phyloP scores from a whole-genome alignment of 2,329 filamentous ascomycete species.

The Arthrinium phaeospermum region DNA sequence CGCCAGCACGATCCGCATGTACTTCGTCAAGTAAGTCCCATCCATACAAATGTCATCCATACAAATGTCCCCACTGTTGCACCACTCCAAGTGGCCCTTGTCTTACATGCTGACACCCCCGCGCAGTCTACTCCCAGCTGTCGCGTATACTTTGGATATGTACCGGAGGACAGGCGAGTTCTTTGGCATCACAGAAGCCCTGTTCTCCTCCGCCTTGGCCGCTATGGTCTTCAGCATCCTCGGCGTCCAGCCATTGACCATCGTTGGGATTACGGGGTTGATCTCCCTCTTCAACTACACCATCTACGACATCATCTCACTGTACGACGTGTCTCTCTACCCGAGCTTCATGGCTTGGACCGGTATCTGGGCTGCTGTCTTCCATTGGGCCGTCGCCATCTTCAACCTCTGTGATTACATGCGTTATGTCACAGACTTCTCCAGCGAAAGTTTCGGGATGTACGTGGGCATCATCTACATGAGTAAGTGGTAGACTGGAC shows the following conservation, averaged over 20 bases:
- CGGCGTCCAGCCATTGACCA: constrained; percentile 59
- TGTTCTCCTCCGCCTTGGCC: constrained; percentile 60
- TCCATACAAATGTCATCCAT: not conserved
- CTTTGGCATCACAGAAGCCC: constrained; percentile 61
- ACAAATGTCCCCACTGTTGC: not conserved
- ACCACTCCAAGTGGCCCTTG: not conserved
- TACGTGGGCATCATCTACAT: constrained; percentile 64
- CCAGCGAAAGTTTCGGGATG: constrained; percentile 57
- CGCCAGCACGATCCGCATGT: constrained; percentile 61
- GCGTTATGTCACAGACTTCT: constrained; percentile 64
- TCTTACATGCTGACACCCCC: constrained; percentile 22
- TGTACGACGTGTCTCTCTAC: constrained; percentile 55
- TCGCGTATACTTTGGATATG: constrained; percentile 66
- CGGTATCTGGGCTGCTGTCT: constrained; percentile 61
- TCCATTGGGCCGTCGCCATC: constrained; percentile 60
- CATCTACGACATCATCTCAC: constrained; percentile 60
- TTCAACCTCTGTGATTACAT: constrained; percentile 62
- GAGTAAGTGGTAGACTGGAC: constrained; percentile 37
- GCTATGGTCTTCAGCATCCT: constrained; percentile 60
- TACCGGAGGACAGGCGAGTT: constrained; percentile 58
- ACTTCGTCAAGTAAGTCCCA: constrained; percentile 57
- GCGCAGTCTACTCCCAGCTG: constrained; percentile 56
- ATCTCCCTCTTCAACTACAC: constrained; percentile 64
- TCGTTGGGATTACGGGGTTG: constrained; percentile 62
- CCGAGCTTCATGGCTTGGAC: constrained; percentile 62